Percentiles rank a stretch among this genome's conserved stretches.
phyloP scores from a whole-genome alignment of 2,329 filamentous ascomycete species.

The Coniosporium tulheliwenetii region DNA sequence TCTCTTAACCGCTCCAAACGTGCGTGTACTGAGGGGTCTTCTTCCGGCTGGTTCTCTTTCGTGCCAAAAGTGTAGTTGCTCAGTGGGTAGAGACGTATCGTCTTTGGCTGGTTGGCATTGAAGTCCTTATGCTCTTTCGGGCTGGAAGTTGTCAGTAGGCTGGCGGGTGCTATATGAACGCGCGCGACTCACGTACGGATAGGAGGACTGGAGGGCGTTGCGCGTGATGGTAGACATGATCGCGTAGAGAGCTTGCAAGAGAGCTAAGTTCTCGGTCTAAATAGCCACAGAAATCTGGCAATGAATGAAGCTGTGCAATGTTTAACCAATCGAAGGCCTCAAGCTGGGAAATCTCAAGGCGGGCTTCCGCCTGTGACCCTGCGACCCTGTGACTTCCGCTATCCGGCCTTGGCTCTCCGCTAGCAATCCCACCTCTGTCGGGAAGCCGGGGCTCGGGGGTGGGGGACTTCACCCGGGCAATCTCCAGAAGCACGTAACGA shows the following conservation, averaged over 20 bases:
- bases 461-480: too few relatives aligned
- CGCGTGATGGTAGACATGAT: slow-evolving; percentile 75
- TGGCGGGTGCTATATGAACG: slow-evolving; percentile 2
- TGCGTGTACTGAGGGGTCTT: slow-evolving; percentile 88
- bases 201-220: slow-evolving; percentile 58
- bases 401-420: too few relatives aligned
- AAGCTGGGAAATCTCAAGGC: too few relatives aligned
- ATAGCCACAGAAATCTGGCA: too few relatives aligned
- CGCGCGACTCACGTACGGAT: slow-evolving; percentile 33
- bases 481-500: too few relatives aligned
- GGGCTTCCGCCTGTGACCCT: too few relatives aligned
- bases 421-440: too few relatives aligned
- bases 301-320: too few relatives aligned
- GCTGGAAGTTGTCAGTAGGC: slow-evolving; percentile 17
- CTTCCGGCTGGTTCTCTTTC: slow-evolving; percentile 95
- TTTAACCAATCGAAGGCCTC: too few relatives aligned
- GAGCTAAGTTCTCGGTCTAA: too few relatives aligned
- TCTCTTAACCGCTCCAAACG: slow-evolving; percentile 90
- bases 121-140: slow-evolving; percentile 71
- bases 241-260: too few relatives aligned
- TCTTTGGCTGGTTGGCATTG: slow-evolving; percentile 75
- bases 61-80: slow-evolving; percentile 99
- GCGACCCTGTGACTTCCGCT: too few relatives aligned
- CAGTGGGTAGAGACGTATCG: slow-evolving; percentile 82
- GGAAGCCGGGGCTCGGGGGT: background rate